Evolutionary conservation across 2,329 filamentous ascomycete genomes (phyloP).

Genomic region (Cercospora sojina): DNA sequence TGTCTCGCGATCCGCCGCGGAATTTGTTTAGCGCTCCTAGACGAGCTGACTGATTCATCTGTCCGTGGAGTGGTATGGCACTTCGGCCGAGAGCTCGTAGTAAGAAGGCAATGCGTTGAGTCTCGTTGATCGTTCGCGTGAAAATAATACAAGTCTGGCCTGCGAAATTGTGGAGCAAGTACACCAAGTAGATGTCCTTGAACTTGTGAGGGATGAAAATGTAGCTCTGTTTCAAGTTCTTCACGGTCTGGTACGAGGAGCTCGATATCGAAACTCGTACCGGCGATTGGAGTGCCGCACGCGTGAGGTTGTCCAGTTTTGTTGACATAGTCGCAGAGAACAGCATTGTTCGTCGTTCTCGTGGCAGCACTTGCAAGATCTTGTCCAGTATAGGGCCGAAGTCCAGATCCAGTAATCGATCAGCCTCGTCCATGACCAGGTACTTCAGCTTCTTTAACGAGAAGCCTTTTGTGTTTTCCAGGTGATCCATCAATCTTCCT

Average conservation of each 20-base stretch:
- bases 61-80: slow-evolving; percentile 89
- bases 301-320: slow-evolving; percentile 88
- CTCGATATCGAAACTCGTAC: slow-evolving; percentile 77
- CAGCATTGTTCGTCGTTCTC: slow-evolving; percentile 75
- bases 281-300: slow-evolving; percentile 82
- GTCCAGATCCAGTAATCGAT: slow-evolving; percentile 87
- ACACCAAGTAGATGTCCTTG: slow-evolving; percentile 88
- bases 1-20: slow-evolving; percentile 72
- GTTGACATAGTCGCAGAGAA: slow-evolving; percentile 94
- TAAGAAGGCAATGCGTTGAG: slow-evolving; percentile 79
- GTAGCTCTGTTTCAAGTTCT: slow-evolving; percentile 82
- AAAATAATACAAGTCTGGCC: slow-evolving; percentile 91
- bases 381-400: slow-evolving; percentile 92
- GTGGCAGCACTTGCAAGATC: slow-evolving; percentile 82
- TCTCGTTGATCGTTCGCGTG: slow-evolving; percentile 86
- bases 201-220: slow-evolving; percentile 80
- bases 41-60: slow-evolving; percentile 82
- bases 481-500: slow-evolving; percentile 81
- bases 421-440: slow-evolving; percentile 92
- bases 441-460: slow-evolving; percentile 78
- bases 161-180: slow-evolving; percentile 78
- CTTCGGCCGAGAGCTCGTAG: slow-evolving; percentile 81
- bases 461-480: slow-evolving; percentile 97
- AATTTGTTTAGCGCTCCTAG: slow-evolving; percentile 90
- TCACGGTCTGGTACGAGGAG: slow-evolving; percentile 87